A percentile compares a stretch with the other conserved stretches of the same genome.
These are phyloP conservation scores for Galeopsis tetrahit DNA, from an alignment of 257 asterid genomes.

Conservation along the genomic window DNA sequence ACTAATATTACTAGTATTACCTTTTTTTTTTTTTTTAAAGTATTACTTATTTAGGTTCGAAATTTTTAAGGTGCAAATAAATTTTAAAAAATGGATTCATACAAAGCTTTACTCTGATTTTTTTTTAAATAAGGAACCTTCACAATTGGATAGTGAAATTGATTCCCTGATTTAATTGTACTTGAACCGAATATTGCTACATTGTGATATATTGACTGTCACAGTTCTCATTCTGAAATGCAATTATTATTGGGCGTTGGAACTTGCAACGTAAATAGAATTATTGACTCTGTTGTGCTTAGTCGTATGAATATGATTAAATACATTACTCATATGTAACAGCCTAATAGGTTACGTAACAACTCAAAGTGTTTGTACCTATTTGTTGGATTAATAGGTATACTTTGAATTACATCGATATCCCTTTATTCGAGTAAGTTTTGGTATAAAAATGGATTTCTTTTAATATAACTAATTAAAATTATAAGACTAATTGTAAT, in stretches of 20 bases:
- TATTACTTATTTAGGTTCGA: no score
- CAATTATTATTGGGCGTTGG: slow-evolving; percentile 26
- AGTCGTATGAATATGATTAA: neutral
- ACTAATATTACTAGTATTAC: no score
- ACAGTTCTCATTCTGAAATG: neutral
- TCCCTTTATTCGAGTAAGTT: no score
- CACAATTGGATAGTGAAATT: no score
- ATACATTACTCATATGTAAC: neutral
- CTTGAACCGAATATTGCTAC: neutral
- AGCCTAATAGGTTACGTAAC: neutral
- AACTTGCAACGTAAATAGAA: slow-evolving; percentile 25
- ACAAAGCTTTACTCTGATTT: no score
- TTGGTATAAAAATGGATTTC: neutral
- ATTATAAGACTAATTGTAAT: no score
- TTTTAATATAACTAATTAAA: neutral
- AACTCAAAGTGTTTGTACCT: neutral
- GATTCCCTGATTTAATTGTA: no score
- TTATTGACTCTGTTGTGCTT: slow-evolving; percentile 3
- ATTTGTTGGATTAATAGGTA: neutral
- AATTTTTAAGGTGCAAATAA: no score
- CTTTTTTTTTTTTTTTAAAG: neutral
- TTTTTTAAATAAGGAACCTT: no score
- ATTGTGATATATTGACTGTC: slow-evolving; percentile 25
- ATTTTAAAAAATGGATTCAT: no score
- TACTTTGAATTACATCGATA: neutral